Evolutionary conservation across 768 basidiomycete genomes (phyloP).

Genomic region (Lentinula guzmanii): DNA sequence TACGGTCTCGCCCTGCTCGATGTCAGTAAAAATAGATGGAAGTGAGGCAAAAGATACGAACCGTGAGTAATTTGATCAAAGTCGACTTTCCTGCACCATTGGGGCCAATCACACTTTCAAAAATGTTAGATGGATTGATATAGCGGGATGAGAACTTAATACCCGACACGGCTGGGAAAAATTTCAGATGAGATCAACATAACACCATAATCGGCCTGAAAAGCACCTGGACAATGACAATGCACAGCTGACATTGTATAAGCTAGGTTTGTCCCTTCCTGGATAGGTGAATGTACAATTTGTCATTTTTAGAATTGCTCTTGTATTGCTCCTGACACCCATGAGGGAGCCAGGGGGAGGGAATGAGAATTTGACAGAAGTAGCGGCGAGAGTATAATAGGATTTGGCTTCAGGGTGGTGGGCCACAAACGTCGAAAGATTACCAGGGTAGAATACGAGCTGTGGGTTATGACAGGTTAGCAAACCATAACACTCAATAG

Average conservation of each 20-base stretch:
- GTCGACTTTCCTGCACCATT: constrained; percentile 98
- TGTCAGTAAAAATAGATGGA: constrained; percentile 7
- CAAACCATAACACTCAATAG: not conserved
- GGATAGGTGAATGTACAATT: constrained; percentile 95
- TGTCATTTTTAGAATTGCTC: constrained; percentile 89
- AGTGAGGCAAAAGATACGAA: constrained; percentile 23
- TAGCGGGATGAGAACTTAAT: not conserved
- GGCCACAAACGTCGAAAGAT: constrained; percentile 85
- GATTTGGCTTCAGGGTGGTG: constrained; percentile 91
- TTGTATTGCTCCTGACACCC: constrained; percentile 94
- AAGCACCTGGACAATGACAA: constrained; percentile 83
- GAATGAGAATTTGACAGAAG: constrained; percentile 92
- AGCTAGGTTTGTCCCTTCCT: constrained; percentile 70
- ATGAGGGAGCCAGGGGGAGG: constrained; percentile 93
- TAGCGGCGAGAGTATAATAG: constrained; percentile 94
- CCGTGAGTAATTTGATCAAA: constrained; percentile 88
- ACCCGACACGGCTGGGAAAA: constrained; percentile 68
- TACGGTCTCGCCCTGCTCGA: constrained; percentile 72
- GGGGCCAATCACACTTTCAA: constrained; percentile 61
- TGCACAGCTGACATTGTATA: constrained; percentile 86
- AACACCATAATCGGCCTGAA: constrained; percentile 2
- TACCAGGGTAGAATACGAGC: constrained; percentile 93
- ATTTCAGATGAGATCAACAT: constrained; percentile 16
- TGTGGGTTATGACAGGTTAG: constrained; percentile 22
- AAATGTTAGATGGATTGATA: not conserved